These are phyloP conservation scores for Caloboletus inedulis DNA, from an alignment of 1,284 basidiomycete species.

Conservation along the genomic window DNA sequence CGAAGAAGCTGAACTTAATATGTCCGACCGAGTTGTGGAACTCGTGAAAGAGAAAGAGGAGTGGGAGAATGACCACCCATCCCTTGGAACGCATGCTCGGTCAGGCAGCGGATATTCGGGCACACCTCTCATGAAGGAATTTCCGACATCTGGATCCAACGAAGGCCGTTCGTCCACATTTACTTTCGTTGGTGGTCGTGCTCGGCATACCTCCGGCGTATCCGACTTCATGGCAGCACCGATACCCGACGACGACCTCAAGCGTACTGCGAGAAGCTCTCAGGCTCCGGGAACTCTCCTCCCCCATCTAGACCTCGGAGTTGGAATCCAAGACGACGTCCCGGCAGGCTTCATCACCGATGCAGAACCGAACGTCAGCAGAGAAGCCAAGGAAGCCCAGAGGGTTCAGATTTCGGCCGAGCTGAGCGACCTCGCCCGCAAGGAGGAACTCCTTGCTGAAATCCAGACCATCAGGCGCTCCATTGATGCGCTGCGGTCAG, in stretches of 20 bases:
- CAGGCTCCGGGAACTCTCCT: constrained; percentile 56
- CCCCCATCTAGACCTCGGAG: constrained; percentile 70
- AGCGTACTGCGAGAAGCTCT: constrained; percentile 45
- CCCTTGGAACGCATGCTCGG: constrained; percentile 56
- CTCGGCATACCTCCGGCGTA: constrained; percentile 58
- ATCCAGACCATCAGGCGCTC: constrained; percentile 75
- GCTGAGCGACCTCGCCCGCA: constrained; percentile 58
- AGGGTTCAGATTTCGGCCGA: constrained; percentile 43
- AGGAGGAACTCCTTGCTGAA: constrained; percentile 68
- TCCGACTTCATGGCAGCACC: constrained; percentile 70
- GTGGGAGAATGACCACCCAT: constrained; percentile 86
- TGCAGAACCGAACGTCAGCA: constrained; percentile 21
- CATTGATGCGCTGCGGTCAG: constrained; percentile 68
- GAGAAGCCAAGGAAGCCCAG: constrained; percentile 39
- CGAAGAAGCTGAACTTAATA: constrained; percentile 71
- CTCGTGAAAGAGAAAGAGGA: constrained; percentile 71
- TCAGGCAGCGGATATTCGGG: constrained; percentile 56
- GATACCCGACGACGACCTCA: constrained; percentile 54
- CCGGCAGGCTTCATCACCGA: constrained; percentile 61
- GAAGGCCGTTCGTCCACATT: constrained; percentile 49
- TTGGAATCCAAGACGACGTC: constrained; percentile 68
- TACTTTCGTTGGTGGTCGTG: constrained; percentile 48
- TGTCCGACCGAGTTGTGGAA: constrained; percentile 68
- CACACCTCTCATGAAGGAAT: constrained; percentile 58
- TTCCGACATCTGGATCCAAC: constrained; percentile 48